phyloP scores from a whole-genome alignment of 2,329 filamentous ascomycete species.

The Pestalotiopsis fici region DNA sequence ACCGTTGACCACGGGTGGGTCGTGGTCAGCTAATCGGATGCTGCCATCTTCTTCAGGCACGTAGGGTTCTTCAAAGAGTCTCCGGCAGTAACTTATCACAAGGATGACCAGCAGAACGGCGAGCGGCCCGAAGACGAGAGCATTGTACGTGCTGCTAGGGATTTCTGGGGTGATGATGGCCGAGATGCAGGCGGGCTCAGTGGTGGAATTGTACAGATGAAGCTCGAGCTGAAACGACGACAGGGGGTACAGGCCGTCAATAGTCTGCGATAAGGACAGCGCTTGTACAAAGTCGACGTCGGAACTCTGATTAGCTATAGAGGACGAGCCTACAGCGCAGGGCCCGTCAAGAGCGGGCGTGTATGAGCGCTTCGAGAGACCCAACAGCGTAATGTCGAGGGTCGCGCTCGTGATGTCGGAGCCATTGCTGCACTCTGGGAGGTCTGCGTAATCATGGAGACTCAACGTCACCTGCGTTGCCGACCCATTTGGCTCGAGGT shows the following conservation, averaged over 20 bases:
- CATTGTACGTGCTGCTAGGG: not conserved
- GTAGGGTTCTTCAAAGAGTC: not conserved
- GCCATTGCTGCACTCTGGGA: not conserved
- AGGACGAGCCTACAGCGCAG: not conserved
- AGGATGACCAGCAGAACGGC: not conserved
- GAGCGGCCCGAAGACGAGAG: not conserved
- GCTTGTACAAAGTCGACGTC: too few species aligned
- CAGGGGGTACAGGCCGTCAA: not conserved
- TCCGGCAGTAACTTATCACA: not conserved
- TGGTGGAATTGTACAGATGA: not conserved
- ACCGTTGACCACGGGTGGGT: conserved; percentile 1
- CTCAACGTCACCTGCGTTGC: not conserved
- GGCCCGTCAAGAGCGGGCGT: not conserved
- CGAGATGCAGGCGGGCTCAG: not conserved
- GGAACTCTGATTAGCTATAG: not conserved
- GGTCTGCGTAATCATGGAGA: not conserved
- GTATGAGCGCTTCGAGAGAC: not conserved
- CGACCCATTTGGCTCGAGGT: not conserved
- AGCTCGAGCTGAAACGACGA: not conserved
- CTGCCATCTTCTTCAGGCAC: not conserved
- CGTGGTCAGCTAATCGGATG: not conserved
- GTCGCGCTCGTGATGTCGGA: not conserved
- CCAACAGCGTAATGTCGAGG: not conserved
- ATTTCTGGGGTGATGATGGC: conserved; percentile 1
- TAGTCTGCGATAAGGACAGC: not conserved